Percentiles rank a stretch among this genome's conserved stretches.
These are phyloP conservation scores for Crucibulum laeve DNA, from an alignment of 768 basidiomycete genomes.

Conservation along the genomic window DNA sequence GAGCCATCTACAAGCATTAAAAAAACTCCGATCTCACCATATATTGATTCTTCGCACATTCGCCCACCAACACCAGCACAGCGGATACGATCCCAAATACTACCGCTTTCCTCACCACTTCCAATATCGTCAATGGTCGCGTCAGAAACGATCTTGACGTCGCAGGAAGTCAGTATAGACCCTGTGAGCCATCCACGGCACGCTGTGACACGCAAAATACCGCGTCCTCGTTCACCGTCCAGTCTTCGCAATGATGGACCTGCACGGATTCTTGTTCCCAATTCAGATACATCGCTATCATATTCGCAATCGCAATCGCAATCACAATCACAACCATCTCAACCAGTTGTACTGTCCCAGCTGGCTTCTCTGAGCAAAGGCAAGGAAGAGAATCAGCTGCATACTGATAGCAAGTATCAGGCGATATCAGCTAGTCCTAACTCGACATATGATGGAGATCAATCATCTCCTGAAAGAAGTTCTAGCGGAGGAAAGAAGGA, in stretches of 20 bases:
- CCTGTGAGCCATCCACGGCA: slow-evolving; percentile 10
- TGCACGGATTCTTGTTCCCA: slow-evolving; percentile 45
- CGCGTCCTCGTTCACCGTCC: slow-evolving; percentile 34
- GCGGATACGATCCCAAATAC: slow-evolving; percentile 10
- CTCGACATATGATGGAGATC: too few species aligned
- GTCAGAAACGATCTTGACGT: slow-evolving; percentile 6
- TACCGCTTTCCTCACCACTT: slow-evolving; percentile 6
- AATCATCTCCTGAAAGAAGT: too few species aligned
- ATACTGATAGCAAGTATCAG: too few species aligned
- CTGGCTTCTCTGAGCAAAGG: too few species aligned
- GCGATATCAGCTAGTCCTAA: too few species aligned
- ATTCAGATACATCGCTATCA: slow-evolving; percentile 48
- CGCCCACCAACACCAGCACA: slow-evolving; percentile 31
- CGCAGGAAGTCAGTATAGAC: not conserved
- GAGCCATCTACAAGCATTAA: too few species aligned
- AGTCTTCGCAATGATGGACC: slow-evolving; percentile 26
- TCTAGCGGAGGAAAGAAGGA: too few species aligned
- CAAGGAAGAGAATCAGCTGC: too few species aligned
- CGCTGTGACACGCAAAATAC: slow-evolving; percentile 39
- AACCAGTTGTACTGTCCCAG: not conserved
- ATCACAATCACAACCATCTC: slow-evolving; percentile 7
- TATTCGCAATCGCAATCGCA: slow-evolving; percentile 23
- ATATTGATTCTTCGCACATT: slow-evolving; percentile 19
- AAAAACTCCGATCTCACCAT: too few species aligned
- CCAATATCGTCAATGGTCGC: slow-evolving; percentile 3